Conservation (phyloP, 192 early-diverging fungal species). For the Coemansia sp. region DNA sequence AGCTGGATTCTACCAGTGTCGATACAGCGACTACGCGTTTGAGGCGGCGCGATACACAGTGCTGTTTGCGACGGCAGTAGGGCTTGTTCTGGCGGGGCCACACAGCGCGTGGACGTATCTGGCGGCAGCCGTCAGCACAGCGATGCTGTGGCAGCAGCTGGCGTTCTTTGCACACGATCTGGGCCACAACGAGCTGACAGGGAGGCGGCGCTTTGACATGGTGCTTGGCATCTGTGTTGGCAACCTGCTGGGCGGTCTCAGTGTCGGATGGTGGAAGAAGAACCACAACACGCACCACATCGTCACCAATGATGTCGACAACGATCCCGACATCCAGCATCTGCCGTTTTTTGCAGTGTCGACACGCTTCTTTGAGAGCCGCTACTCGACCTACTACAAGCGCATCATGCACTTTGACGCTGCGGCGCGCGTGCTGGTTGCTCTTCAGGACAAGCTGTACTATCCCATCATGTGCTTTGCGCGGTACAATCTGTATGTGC, state of each 20-base stretch:
- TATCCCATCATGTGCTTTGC: constrained; percentile 86
- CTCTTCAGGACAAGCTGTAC: constrained; percentile 83
- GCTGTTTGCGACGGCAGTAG: constrained; percentile 31
- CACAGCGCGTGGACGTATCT: constrained; percentile 39
- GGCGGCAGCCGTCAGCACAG: constrained; percentile 61
- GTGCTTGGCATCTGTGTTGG: constrained; percentile 81
- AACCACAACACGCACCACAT: constrained; percentile 98
- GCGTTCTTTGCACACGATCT: constrained; percentile 94
- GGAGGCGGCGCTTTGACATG: constrained; percentile 71
- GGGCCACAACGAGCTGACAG: constrained; percentile 93
- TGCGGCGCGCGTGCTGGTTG: constrained; percentile 72
- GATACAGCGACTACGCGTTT: constrained; percentile 56
- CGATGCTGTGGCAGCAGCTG: constrained; percentile 85
- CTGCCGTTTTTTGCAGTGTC: constrained; percentile 93
- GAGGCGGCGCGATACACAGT: constrained; percentile 50
- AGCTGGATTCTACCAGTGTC: constrained; percentile 66
- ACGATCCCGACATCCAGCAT: constrained; percentile 99
- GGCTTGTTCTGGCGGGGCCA: constrained; percentile 39
- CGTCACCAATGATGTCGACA: constrained; percentile 88
- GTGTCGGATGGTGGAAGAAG: constrained; percentile 96
- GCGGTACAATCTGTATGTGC: constrained; percentile 88
- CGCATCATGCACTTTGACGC: constrained; percentile 79
- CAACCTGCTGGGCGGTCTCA: constrained; percentile 82
- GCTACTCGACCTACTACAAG: constrained; percentile 90
- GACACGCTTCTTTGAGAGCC: constrained; percentile 71